Conservation (phyloP, 2,329 filamentous ascomycete genomes). For the Rhinocladiella similis region DNA sequence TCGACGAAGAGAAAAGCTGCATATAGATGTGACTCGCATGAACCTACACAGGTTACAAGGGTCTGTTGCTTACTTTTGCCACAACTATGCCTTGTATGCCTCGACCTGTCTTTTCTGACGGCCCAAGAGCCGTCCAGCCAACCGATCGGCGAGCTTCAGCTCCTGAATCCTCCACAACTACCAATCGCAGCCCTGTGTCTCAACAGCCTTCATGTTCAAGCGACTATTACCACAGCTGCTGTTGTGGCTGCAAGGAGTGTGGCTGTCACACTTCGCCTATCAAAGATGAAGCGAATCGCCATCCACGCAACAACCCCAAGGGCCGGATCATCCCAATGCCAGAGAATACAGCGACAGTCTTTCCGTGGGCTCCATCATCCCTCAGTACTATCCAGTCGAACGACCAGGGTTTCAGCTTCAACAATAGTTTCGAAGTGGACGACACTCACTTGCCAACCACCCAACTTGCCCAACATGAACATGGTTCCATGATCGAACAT, state of each 20-base stretch:
- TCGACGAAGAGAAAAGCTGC: not conserved
- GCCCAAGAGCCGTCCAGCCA: not conserved
- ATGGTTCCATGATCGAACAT: not conserved
- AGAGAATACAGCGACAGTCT: not conserved
- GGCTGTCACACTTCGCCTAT: slow-evolving; percentile 5
- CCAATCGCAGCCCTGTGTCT: not conserved
- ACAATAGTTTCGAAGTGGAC: slow-evolving; percentile 12
- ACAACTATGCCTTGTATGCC: slow-evolving; percentile 9
- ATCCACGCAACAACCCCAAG: slow-evolving; percentile 3
- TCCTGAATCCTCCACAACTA: not conserved
- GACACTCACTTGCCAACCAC: not conserved
- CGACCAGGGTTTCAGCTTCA: slow-evolving; percentile 4
- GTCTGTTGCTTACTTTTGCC: slow-evolving; percentile 11
- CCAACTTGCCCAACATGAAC: not conserved
- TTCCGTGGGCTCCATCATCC: slow-evolving; percentile 5
- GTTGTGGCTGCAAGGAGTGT: slow-evolving; percentile 15
- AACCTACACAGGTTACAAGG: slow-evolving; percentile 9
- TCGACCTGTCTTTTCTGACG: not conserved
- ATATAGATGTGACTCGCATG: not conserved
- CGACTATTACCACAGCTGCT: slow-evolving; percentile 9
- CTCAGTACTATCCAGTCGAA: slow-evolving; percentile 6
- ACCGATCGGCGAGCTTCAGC: slow-evolving; percentile 1
- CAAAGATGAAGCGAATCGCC: slow-evolving; percentile 9
- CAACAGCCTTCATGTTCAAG: slow-evolving; percentile 1
- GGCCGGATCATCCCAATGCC: slow-evolving; percentile 5